Evolutionary conservation across 192 early-diverging fungal species (phyloP).

Genomic region (Chytriomyces confervae): DNA sequence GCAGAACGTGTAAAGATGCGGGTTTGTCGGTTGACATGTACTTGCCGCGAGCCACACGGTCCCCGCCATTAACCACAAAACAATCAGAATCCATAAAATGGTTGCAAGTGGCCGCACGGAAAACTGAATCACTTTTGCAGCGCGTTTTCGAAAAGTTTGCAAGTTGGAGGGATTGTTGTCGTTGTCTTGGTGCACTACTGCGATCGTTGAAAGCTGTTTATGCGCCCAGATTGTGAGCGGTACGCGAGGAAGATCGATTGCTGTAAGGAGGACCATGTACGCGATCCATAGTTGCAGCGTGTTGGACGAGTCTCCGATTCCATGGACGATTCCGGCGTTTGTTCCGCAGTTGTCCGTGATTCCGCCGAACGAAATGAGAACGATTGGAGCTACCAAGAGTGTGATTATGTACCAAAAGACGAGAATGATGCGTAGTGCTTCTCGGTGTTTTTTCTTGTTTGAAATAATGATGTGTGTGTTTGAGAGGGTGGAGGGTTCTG

Average conservation of each 20-base stretch:
- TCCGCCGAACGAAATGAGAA: not conserved
- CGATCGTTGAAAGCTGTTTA: not conserved
- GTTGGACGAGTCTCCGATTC: not conserved
- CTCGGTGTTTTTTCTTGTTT: not conserved
- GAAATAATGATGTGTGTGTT: not conserved
- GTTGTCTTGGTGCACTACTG: not conserved
- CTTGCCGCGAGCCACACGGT: slow-evolving; percentile 14
- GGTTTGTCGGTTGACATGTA: slow-evolving; percentile 12
- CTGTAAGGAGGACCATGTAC: slow-evolving; percentile 17
- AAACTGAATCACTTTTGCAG: not conserved
- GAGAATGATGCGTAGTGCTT: not conserved
- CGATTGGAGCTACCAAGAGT: not conserved
- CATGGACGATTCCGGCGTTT: not conserved
- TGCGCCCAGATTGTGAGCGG: not conserved
- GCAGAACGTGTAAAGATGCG: slow-evolving; percentile 1
- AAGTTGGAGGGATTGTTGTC: not conserved
- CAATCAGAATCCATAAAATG: slow-evolving; percentile 20
- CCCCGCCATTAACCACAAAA: slow-evolving; percentile 19
- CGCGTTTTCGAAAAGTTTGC: not conserved
- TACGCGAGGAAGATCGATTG: slow-evolving; percentile 12
- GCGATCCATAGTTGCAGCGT: slow-evolving; percentile 6
- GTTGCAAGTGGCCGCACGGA: not conserved
- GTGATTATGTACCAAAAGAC: slow-evolving; percentile 7
- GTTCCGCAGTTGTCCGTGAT: not conserved
- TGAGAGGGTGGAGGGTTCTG: not conserved